phyloP scores from a whole-genome alignment of 352 stramenopile species.

The Globisporangium nodosum region DNA sequence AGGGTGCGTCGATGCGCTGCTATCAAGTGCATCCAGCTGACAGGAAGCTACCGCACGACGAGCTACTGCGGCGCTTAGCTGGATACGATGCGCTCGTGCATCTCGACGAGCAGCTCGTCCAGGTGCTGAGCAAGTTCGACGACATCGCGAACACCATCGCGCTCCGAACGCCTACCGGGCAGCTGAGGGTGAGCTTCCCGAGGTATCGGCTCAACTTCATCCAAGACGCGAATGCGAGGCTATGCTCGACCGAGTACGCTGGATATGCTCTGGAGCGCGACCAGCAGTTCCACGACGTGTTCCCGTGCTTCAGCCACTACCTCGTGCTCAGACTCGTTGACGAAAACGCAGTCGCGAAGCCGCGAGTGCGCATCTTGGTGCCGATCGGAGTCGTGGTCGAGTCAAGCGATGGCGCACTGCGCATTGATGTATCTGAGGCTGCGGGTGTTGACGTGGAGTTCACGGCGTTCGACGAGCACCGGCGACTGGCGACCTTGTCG shows the following conservation, averaged over 20 bases:
- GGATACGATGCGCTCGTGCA: no score
- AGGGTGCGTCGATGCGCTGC: no score
- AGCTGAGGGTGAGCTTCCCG: slow-evolving; percentile 34
- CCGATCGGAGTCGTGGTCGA: no score
- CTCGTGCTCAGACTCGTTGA: slow-evolving; percentile 19
- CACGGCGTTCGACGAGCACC: slow-evolving; percentile 23
- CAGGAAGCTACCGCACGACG: not conserved
- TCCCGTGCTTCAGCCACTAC: slow-evolving; percentile 33
- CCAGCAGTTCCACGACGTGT: slow-evolving; percentile 36
- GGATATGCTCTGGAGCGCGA: slow-evolving; percentile 30
- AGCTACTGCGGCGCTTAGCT: no score
- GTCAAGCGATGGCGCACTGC: no score
- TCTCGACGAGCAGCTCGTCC: no score
- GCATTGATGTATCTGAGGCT: no score
- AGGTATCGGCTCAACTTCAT: slow-evolving; percentile 34
- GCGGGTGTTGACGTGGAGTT: no score
- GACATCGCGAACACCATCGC: slow-evolving; percentile 22
- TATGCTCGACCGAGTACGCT: slow-evolving; percentile 25
- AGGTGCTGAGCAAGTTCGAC: no score
- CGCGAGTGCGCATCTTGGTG: no score
- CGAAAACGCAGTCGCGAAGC: slow-evolving; percentile 7
- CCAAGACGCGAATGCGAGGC: slow-evolving; percentile 15
- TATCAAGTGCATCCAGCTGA: slow-evolving; percentile 29
- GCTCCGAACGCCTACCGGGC: slow-evolving; percentile 6
- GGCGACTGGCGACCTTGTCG: slow-evolving; percentile 29